phyloP scores from a whole-genome alignment of 2,329 filamentous ascomycete species.

The Xylariales sp. region DNA sequence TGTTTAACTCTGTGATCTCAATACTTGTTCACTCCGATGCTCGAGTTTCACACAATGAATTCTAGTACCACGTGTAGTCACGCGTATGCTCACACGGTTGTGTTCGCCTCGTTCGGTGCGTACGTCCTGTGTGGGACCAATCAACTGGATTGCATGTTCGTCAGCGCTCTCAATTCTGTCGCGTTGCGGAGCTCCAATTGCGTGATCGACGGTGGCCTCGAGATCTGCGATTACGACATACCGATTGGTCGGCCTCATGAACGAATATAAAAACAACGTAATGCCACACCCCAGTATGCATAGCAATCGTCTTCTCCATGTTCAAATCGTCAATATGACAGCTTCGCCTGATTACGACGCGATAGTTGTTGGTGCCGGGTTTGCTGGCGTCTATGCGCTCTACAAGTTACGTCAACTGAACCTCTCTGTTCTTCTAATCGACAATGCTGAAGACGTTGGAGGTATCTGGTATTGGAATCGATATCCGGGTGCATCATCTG shows the following conservation, averaged over 20 bases:
- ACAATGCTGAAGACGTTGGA: conserved; percentile 4
- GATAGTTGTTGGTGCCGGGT: too few relatives aligned
- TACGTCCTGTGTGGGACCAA: too few relatives aligned
- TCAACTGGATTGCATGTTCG: too few relatives aligned
- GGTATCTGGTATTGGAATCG: background rate
- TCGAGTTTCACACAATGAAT: too few relatives aligned
- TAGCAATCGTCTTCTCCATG: background rate
- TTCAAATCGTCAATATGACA: background rate
- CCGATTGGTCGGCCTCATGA: background rate
- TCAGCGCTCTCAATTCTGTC: too few relatives aligned
- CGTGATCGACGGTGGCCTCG: background rate
- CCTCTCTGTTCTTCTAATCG: background rate
- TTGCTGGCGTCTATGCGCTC: too few relatives aligned
- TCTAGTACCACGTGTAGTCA: too few relatives aligned
- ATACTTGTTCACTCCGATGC: too few relatives aligned
- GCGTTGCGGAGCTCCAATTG: conserved; percentile 1
- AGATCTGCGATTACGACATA: background rate
- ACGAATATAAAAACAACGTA: background rate
- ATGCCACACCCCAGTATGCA: background rate
- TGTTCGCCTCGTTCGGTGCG: too few relatives aligned
- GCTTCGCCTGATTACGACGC: background rate
- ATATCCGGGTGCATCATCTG: background rate
- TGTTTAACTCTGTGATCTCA: too few relatives aligned
- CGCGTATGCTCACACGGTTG: too few relatives aligned
- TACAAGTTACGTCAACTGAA: background rate